Evolutionary conservation across 1,284 basidiomycete genomes (phyloP), one percentile per base, ranked within the genome.

Genomic region (Fomes fomentarius): DNA sequence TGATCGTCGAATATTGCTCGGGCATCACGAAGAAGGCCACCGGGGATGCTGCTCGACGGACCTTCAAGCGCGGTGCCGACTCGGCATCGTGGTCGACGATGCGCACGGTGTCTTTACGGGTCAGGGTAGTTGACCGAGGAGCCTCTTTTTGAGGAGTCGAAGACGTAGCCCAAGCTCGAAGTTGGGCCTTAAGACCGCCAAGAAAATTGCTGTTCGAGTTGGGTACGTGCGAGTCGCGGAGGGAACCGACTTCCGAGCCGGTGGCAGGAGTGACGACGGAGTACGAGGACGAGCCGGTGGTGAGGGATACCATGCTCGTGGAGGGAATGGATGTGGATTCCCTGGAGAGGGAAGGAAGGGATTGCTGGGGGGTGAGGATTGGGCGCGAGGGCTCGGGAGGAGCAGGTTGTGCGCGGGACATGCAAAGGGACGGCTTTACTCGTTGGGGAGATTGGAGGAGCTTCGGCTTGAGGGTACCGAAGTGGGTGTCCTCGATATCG

Each of bases 401-500:
- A 15, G 66, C 64, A 4, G 74, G 64, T 11, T 55, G 54, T 0
- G 65, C 63, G 50, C 61, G 66, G 35, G 76, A 75, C 63, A 79
- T 75, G 67, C 71, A 77, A 52, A 83, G 75, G 12, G 78, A 73
- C 4, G 80, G 78, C 5, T 77, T 74, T 24, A 74, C 69, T 15
- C 72, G 72, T 52, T 71, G 69, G 34, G 68, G 65, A 39, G 66
- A 68, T 38, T 57, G 63, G 39, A 81, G 65, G 39, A 83, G 73
- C 56, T 74, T 72, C 14, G 80, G 77, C 4, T 71, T 70, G 34
- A 57, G 53, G 40, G 59, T 61, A 50, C 65, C 66, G 33, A 64
- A 57, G 15, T 63, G 53, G 37, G 61, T 24, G 26, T 68, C 37
- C 59, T 70, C 47, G 56, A 40, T 3, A 47, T 72, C 54, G 47